phyloP scores from a whole-genome alignment of 2,329 filamentous ascomycete species.

The Aspergillus puulaauensis region DNA sequence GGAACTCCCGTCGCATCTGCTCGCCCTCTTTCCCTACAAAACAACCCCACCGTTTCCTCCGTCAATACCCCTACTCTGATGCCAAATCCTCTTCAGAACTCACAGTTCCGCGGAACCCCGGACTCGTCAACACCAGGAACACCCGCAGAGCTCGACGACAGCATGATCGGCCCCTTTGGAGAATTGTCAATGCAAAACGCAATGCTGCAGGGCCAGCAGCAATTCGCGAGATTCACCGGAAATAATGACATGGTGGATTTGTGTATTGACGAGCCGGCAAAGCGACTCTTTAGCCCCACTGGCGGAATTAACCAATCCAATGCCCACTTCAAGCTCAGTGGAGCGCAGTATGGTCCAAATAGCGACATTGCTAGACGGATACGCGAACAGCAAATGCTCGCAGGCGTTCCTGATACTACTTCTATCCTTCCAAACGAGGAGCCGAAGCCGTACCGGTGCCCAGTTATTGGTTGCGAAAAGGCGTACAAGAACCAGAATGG shows the following conservation, averaged over 20 bases:
- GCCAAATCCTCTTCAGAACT: slow-evolving; percentile 67
- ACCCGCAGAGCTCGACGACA: slow-evolving; percentile 72
- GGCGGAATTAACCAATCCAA: slow-evolving; percentile 68
- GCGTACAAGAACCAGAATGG: slow-evolving; percentile 99
- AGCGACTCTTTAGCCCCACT: slow-evolving; percentile 85
- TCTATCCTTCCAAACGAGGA: slow-evolving; percentile 69
- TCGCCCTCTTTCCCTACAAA: slow-evolving; percentile 70
- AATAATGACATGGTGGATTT: slow-evolving; percentile 57
- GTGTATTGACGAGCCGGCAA: slow-evolving; percentile 89
- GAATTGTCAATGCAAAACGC: slow-evolving; percentile 59
- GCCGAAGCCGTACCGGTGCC: slow-evolving; percentile 96
- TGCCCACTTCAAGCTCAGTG: slow-evolving; percentile 72
- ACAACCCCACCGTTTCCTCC: slow-evolving; percentile 94
- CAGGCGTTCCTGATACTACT: slow-evolving; percentile 52
- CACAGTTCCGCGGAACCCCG: slow-evolving; percentile 55
- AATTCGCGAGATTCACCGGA: slow-evolving; percentile 45
- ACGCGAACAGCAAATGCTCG: slow-evolving; percentile 63
- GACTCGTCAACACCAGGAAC: slow-evolving; percentile 70
- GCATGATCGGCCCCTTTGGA: slow-evolving; percentile 63
- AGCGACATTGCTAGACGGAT: slow-evolving; percentile 70
- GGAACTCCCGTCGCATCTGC: slow-evolving; percentile 76
- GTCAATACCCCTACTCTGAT: slow-evolving; percentile 93
- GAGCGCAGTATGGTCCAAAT: slow-evolving; percentile 72
- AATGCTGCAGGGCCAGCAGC: slow-evolving; percentile 43
- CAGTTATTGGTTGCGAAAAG: slow-evolving; percentile 97